Conservation (phyloP, 257 asterid genomes). For the Solanum pimpinellifolium region DNA sequence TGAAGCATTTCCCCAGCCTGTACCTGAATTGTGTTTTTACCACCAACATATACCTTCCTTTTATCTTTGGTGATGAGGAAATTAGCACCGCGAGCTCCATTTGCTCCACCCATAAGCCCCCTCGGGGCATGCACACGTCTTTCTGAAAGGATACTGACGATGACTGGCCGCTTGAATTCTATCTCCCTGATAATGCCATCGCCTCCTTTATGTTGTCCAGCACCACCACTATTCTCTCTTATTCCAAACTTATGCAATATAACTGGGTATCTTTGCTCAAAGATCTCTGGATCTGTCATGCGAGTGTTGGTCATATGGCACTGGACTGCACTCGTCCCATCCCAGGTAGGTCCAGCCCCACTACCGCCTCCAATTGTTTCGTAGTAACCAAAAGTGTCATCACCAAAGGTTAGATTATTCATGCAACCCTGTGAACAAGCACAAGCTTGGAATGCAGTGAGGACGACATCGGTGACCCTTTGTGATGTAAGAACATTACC, state of each 20-base stretch:
- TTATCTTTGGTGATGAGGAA: slow-evolving; percentile 57
- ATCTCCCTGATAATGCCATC: slow-evolving; percentile 88
- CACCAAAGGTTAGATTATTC: slow-evolving; percentile 92
- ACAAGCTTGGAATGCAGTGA: slow-evolving; percentile 86
- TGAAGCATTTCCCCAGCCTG: slow-evolving; percentile 78
- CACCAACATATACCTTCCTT: slow-evolving; percentile 66
- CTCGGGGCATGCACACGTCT: slow-evolving; percentile 92
- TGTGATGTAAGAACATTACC: slow-evolving; percentile 95
- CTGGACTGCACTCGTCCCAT: slow-evolving; percentile 90
- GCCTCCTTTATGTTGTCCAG: slow-evolving; percentile 71
- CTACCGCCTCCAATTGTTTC: slow-evolving; percentile 96
- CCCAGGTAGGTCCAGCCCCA: slow-evolving; percentile 92
- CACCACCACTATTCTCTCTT: slow-evolving; percentile 78
- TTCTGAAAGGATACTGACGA: slow-evolving; percentile 86
- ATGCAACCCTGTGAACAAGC: slow-evolving; percentile 98
- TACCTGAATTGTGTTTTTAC: slow-evolving; percentile 73
- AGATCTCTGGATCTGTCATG: slow-evolving; percentile 95
- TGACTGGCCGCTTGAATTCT: slow-evolving; percentile 58
- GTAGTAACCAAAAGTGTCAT: slow-evolving; percentile 73
- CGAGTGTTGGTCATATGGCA: slow-evolving; percentile 99
- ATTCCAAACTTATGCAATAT: slow-evolving; percentile 62
- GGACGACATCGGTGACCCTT: slow-evolving; percentile 79
- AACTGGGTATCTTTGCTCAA: slow-evolving; percentile 93
- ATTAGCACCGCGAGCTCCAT: slow-evolving; percentile 80
- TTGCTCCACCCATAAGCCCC: slow-evolving; percentile 68